A percentile compares a stretch with the other conserved stretches of the same genome.
These are phyloP conservation scores for Phytophthora nicotianae DNA, from an alignment of 352 stramenopile genomes.

Conservation along the genomic window DNA sequence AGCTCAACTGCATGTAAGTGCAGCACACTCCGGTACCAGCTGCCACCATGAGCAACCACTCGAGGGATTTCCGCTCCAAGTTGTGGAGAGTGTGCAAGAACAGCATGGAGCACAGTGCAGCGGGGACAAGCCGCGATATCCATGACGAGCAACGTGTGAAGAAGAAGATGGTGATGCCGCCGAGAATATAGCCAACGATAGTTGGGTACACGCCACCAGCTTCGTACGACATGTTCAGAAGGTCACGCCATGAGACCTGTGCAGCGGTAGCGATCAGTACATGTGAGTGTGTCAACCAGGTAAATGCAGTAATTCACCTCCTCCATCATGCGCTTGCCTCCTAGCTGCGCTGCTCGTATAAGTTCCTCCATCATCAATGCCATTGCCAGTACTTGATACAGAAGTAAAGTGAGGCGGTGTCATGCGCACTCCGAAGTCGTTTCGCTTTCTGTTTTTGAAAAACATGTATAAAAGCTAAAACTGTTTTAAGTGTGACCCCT, in stretches of 20 bases:
- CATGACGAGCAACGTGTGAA: conserved; percentile 30
- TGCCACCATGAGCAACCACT: conserved; percentile 48
- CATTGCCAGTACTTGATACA: conserved; percentile 2
- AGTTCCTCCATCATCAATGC: conserved; percentile 38
- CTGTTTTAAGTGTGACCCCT: too few relatives aligned
- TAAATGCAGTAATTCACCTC: conserved; percentile 21
- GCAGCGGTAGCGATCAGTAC: not conserved
- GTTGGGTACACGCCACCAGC: conserved; percentile 65
- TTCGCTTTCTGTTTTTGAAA: conserved; percentile 21
- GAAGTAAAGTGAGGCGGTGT: not conserved
- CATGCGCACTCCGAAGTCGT: conserved; percentile 8
- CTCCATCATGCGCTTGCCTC: conserved; percentile 29
- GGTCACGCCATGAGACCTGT: conserved; percentile 49
- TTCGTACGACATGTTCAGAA: conserved; percentile 58
- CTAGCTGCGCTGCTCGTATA: conserved; percentile 25
- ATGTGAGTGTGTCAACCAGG: not conserved
- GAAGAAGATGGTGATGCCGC: conserved; percentile 45
- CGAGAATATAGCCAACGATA: conserved; percentile 58
- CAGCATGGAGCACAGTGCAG: conserved; percentile 26
- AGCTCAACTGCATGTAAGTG: conserved; percentile 62
- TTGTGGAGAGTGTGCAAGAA: conserved; percentile 32
- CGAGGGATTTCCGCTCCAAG: conserved; percentile 27
- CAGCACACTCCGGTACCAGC: conserved; percentile 51
- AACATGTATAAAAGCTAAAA: too few relatives aligned
- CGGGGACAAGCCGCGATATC: conserved; percentile 27